Percentiles rank a stretch among this genome's conserved stretches.
These are phyloP conservation scores for Chalciporus sp. DNA, from an alignment of 1,284 basidiomycete species.

Conservation along the genomic window DNA sequence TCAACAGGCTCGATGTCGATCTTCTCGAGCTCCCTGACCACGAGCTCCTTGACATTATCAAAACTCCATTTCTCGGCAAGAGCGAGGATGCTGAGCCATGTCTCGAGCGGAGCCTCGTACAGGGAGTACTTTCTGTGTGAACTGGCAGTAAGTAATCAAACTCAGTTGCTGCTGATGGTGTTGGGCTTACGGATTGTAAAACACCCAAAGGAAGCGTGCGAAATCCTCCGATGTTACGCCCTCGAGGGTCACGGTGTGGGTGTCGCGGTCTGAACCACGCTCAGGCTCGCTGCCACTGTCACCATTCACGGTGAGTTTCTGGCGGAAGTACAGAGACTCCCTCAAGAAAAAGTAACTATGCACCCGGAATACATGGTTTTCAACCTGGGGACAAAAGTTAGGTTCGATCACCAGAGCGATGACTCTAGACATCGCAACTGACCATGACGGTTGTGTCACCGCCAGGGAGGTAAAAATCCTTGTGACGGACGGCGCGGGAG, in stretches of 20 bases:
- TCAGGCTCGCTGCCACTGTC: slow-evolving; percentile 37
- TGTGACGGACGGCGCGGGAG: slow-evolving; percentile 36
- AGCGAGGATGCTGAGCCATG: slow-evolving; percentile 54
- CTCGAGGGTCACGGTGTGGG: slow-evolving; percentile 42
- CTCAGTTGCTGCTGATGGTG: background rate
- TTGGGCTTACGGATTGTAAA: slow-evolving; percentile 62
- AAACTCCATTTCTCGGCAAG: slow-evolving; percentile 55
- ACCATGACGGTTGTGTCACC: slow-evolving; percentile 60
- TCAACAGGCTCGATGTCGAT: slow-evolving; percentile 46
- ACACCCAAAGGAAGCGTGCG: slow-evolving; percentile 58
- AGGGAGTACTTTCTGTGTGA: slow-evolving; percentile 53
- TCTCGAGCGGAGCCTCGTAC: slow-evolving; percentile 50
- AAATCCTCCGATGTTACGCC: slow-evolving; percentile 51
- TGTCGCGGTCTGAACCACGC: slow-evolving; percentile 43
- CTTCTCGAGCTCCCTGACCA: slow-evolving; percentile 49
- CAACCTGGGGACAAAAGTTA: slow-evolving; percentile 39
- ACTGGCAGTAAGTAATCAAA: slow-evolving; percentile 12
- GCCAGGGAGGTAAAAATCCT: slow-evolving; percentile 52
- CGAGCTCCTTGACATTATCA: slow-evolving; percentile 48
- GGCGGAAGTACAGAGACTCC: slow-evolving; percentile 56
- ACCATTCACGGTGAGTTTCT: slow-evolving; percentile 38
- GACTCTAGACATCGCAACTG: slow-evolving; percentile 28
- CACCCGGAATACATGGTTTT: slow-evolving; percentile 48
- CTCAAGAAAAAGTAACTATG: slow-evolving; percentile 62
- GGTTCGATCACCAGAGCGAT: slow-evolving; percentile 6